Percentiles rank a stretch among this genome's conserved stretches.
phyloP scores from a whole-genome alignment of 192 early-diverging fungal species.

The Gryganskiella cystojenkinii region DNA sequence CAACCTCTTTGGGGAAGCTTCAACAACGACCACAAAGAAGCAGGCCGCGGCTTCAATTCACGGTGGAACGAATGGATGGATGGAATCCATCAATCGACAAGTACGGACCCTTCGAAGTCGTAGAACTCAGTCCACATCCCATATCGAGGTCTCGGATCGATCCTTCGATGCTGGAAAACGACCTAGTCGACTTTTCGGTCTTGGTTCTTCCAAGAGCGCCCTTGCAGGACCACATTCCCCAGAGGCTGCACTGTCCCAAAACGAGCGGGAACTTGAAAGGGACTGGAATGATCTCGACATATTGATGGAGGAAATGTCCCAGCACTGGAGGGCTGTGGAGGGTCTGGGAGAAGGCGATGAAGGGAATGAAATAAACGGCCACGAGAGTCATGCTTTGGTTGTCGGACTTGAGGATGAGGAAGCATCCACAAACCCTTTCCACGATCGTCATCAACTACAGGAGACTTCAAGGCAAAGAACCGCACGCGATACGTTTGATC shows the following conservation, averaged over 20 bases:
- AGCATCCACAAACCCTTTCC: slow-evolving; percentile 10
- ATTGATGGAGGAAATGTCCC: slow-evolving; percentile 48
- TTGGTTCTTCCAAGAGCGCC: neutral
- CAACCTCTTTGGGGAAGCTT: neutral
- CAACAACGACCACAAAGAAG: slow-evolving; percentile 14
- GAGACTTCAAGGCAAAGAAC: too few relatives aligned
- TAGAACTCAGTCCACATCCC: slow-evolving; percentile 44
- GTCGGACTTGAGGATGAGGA: neutral
- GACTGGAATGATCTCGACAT: slow-evolving; percentile 44
- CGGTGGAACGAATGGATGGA: slow-evolving; percentile 23
- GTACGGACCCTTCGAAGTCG: slow-evolving; percentile 37
- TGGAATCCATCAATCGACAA: slow-evolving; percentile 45
- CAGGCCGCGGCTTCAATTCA: neutral
- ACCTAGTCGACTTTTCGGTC: neutral
- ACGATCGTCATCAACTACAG: slow-evolving; percentile 17
- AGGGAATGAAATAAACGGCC: neutral
- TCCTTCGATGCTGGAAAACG: neutral
- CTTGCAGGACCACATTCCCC: neutral
- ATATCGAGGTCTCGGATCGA: slow-evolving; percentile 24
- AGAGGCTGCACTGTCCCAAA: neutral
- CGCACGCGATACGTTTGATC: slow-evolving; percentile 10
- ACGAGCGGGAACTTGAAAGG: slow-evolving; percentile 17
- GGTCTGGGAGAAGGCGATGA: slow-evolving; percentile 7
- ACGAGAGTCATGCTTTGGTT: too few relatives aligned
- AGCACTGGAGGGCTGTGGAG: slow-evolving; percentile 16